phyloP scores from a whole-genome alignment of 257 asterid species.

The Henckelia pumila region DNA sequence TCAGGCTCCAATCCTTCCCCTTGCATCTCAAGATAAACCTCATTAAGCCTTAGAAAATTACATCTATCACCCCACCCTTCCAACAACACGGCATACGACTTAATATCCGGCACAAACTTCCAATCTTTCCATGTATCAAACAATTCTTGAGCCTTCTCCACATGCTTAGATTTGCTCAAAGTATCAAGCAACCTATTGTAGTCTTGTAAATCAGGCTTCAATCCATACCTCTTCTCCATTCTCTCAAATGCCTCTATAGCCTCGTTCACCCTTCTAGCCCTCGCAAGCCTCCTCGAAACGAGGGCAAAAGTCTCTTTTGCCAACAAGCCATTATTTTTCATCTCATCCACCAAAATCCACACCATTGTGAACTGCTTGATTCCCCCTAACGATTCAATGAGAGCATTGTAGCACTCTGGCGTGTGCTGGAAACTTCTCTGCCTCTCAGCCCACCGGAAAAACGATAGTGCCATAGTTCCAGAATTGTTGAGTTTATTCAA shows the following conservation, averaged over 20 bases:
- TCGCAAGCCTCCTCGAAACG: constrained; percentile 68
- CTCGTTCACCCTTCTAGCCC: constrained; percentile 69
- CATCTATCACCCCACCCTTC: constrained; percentile 83
- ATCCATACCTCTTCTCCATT: constrained; percentile 70
- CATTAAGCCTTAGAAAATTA: constrained; percentile 55
- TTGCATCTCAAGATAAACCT: constrained; percentile 72
- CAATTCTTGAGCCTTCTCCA: constrained; percentile 63
- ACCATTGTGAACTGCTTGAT: constrained; percentile 77
- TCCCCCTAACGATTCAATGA: constrained; percentile 74
- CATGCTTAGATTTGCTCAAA: constrained; percentile 61
- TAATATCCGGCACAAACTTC: constrained; percentile 56
- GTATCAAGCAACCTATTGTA: constrained; percentile 79
- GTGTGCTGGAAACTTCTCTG: constrained; percentile 33
- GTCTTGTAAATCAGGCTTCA: constrained; percentile 56
- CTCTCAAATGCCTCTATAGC: constrained; percentile 68
- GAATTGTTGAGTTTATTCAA: constrained; percentile 64
- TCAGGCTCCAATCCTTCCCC: constrained; percentile 67
- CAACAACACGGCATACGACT: constrained; percentile 58
- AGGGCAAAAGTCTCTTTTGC: constrained; percentile 60
- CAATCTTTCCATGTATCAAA: constrained; percentile 62
- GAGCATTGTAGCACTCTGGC: constrained; percentile 58
- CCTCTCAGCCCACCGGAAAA: constrained; percentile 84
- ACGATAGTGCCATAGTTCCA: constrained; percentile 59
- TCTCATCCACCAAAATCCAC: constrained; percentile 70
- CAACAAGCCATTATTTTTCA: constrained; percentile 49